A percentile compares a stretch with the other conserved stretches of the same genome.
These are phyloP conservation scores for Schizosaccharomyces octosporus DNA, from an alignment of 805 yeast species.

Conservation along the genomic window DNA sequence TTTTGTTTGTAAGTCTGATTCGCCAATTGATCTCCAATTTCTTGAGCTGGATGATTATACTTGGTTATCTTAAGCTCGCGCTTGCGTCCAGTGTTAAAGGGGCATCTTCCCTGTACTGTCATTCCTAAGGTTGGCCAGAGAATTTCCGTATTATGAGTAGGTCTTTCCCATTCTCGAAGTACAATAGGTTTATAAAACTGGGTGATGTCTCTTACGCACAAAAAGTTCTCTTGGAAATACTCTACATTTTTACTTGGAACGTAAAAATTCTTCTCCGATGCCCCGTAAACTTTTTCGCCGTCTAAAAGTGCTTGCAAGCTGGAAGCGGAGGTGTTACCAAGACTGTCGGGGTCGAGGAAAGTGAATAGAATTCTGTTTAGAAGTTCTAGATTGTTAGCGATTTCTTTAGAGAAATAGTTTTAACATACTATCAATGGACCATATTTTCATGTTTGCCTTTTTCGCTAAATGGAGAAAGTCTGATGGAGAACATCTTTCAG, in stretches of 20 bases:
- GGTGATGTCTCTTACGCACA: constrained; percentile 56
- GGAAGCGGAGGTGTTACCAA: constrained; percentile 17
- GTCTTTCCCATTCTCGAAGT: constrained; percentile 52
- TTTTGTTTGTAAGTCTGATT: neutral
- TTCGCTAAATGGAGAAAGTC: constrained; percentile 48
- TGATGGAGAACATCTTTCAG: constrained; percentile 6
- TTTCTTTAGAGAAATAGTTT: neutral
- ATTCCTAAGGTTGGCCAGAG: neutral
- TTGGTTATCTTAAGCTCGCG: neutral
- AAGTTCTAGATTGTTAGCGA: neutral
- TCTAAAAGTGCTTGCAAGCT: constrained; percentile 23
- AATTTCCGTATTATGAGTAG: constrained; percentile 4
- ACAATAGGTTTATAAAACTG: constrained; percentile 63
- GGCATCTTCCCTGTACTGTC: neutral
- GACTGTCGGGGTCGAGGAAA: constrained; percentile 2
- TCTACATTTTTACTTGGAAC: constrained; percentile 67
- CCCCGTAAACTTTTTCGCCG: constrained; percentile 68
- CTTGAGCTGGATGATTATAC: neutral
- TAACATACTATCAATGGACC: constrained; percentile 42
- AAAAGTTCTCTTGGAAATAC: constrained; percentile 50
- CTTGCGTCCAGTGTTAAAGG: neutral
- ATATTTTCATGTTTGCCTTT: constrained; percentile 43
- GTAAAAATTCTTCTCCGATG: constrained; percentile 67
- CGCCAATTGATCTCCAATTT: neutral
- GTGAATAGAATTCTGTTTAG: neutral